Evolutionary conservation across 768 basidiomycete genomes (phyloP).

Genomic region (Postia placenta): DNA sequence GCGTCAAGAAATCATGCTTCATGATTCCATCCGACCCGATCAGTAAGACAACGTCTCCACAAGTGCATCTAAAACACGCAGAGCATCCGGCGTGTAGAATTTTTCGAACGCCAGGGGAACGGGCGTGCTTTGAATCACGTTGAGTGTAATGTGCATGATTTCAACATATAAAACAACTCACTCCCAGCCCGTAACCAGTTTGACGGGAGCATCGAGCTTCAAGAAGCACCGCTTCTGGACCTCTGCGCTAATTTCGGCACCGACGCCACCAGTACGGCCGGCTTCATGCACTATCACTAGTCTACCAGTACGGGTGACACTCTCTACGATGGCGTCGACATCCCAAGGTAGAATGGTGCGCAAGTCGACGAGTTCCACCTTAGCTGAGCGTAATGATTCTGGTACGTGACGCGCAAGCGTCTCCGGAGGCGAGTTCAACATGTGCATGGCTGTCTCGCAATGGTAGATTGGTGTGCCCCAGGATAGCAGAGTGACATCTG

Average conservation of each 20-base stretch:
- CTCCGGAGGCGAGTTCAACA: conserved; percentile 62
- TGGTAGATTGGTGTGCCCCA: conserved; percentile 95
- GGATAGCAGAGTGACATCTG: conserved; percentile 83
- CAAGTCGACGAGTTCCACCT: conserved; percentile 86
- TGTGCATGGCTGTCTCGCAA: conserved; percentile 76
- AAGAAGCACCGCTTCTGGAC: conserved; percentile 86
- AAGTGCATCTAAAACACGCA: conserved; percentile 78
- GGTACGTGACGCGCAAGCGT: conserved; percentile 64
- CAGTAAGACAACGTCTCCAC: conserved; percentile 77
- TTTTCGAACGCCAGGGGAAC: conserved; percentile 84
- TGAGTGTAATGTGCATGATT: conserved; percentile 3
- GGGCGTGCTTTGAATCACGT: conserved; percentile 51
- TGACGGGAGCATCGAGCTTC: conserved; percentile 82
- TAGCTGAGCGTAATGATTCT: conserved; percentile 53
- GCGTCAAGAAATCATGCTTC: too few species aligned
- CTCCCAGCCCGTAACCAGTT: conserved; percentile 91
- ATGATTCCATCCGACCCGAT: too few species aligned
- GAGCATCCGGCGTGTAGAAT: conserved; percentile 84
- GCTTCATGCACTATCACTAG: conserved; percentile 92
- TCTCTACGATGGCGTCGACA: conserved; percentile 70
- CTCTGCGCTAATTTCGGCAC: conserved; percentile 88
- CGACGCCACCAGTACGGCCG: conserved; percentile 80
- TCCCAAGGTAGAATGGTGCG: conserved; percentile 91
- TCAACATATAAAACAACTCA: conserved; percentile 38
- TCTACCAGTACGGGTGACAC: conserved; percentile 79